Percentiles rank a stretch among this genome's conserved stretches.
phyloP scores from a whole-genome alignment of 495 filamentous ascomycete genomes.

The Penicillium tannophilum region DNA sequence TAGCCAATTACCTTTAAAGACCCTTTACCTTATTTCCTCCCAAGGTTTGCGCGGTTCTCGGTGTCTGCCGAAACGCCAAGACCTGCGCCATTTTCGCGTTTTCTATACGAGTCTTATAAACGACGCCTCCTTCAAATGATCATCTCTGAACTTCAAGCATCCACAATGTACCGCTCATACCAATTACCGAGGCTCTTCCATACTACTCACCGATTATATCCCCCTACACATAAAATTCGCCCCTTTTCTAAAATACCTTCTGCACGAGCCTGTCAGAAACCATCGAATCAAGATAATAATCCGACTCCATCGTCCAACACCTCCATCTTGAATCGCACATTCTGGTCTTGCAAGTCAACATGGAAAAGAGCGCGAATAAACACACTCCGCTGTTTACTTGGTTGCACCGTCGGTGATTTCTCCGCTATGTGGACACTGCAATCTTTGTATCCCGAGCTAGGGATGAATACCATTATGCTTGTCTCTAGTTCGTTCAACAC shows the following conservation, averaged over 20 bases:
- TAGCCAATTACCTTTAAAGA: background rate
- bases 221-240: background rate
- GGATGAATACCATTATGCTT: slow-evolving; percentile 42
- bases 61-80: background rate
- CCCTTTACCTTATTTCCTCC: too few relatives aligned
- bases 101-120: background rate
- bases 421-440: slow-evolving; percentile 41
- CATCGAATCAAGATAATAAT: background rate
- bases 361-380: slow-evolving; percentile 46
- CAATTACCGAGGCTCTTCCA: background rate
- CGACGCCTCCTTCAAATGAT: background rate
- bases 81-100: slow-evolving; percentile 8
- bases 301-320: background rate
- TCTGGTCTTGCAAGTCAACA: slow-evolving; percentile 38
- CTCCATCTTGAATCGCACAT: slow-evolving; percentile 9
- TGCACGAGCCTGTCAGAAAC: background rate
- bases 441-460: slow-evolving; percentile 37
- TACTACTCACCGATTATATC: background rate
- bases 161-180: background rate
- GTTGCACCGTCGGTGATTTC: slow-evolving; percentile 49
- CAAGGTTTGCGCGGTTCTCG: too few relatives aligned
- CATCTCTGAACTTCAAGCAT: background rate
- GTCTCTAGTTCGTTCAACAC: slow-evolving; percentile 32
- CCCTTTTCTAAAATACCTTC: background rate
- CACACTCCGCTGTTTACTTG: slow-evolving; percentile 46